Conservation (phyloP, 2,329 filamentous ascomycete genomes). For the Alternaria infectoria region DNA sequence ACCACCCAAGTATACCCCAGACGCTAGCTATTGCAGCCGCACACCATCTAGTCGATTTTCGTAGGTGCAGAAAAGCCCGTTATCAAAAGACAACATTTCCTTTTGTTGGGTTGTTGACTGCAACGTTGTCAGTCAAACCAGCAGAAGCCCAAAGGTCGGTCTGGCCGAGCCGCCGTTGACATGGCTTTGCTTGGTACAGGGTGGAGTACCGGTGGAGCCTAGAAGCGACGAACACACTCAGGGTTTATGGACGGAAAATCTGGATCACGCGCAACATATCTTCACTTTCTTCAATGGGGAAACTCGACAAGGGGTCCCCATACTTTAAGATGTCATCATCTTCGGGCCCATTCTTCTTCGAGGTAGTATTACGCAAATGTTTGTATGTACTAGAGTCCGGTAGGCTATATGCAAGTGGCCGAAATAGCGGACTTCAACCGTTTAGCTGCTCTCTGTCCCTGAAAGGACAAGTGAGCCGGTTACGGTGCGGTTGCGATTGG, state of each 20-base stretch:
- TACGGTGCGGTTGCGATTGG: not conserved
- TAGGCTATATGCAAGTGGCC: constrained; percentile 26
- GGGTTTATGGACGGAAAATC: constrained; percentile 13
- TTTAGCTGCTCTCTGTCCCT: not conserved
- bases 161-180: constrained; percentile 5
- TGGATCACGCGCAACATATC: constrained; percentile 5
- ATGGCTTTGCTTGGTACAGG: constrained; percentile 6
- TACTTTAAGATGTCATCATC: not conserved
- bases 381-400: constrained; percentile 16
- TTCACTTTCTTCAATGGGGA: not conserved
- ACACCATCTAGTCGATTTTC: not conserved
- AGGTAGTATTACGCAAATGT: not conserved
- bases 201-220: constrained; percentile 22
- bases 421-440: constrained; percentile 16
- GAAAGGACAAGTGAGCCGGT: not conserved
- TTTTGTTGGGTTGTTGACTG: constrained; percentile 2
- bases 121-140: constrained; percentile 13
- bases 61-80: constrained; percentile 2
- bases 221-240: constrained; percentile 19
- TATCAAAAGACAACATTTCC: constrained; percentile 7
- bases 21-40: not conserved
- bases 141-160: constrained; percentile 5
- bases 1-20: not conserved
- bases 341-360: not conserved
- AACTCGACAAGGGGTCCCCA: not conserved